phyloP scores from a whole-genome alignment of 2,329 filamentous ascomycete species.

The Scedosporium boydii region DNA sequence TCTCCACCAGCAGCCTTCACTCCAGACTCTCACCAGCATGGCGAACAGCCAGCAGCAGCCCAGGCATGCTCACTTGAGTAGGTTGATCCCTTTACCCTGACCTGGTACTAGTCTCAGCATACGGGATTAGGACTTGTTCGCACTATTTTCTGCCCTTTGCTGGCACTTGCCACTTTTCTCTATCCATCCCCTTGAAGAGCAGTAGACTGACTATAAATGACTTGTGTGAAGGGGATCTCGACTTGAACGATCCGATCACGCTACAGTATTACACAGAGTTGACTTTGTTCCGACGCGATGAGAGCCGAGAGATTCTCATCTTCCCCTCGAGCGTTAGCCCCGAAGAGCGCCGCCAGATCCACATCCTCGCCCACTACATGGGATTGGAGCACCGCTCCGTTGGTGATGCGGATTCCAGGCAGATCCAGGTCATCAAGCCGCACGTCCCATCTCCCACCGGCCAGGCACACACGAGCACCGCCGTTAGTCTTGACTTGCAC shows the following conservation, averaged over 20 bases:
- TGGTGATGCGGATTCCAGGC: slow-evolving; percentile 75
- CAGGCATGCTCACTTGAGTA: slow-evolving; percentile 35
- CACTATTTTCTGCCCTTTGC: not conserved
- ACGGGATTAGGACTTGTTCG: not conserved
- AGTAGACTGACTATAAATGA: not conserved
- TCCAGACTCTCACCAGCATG: slow-evolving; percentile 64
- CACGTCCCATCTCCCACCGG: slow-evolving; percentile 42
- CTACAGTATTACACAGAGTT: slow-evolving; percentile 86
- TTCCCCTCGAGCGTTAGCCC: slow-evolving; percentile 77
- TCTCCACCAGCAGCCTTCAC: slow-evolving; percentile 76
- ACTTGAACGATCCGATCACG: slow-evolving; percentile 84
- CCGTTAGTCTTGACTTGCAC: slow-evolving; percentile 64
- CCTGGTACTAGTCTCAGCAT: not conserved
- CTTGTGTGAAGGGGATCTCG: slow-evolving; percentile 49
- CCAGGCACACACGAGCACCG: slow-evolving; percentile 47
- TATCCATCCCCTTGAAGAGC: not conserved
- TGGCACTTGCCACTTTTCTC: not conserved
- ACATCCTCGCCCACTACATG: slow-evolving; percentile 93
- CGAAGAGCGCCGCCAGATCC: slow-evolving; percentile 78
- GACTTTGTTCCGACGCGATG: slow-evolving; percentile 77
- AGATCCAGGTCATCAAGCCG: slow-evolving; percentile 79
- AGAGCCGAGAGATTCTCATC: slow-evolving; percentile 66
- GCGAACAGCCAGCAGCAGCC: slow-evolving; percentile 51
- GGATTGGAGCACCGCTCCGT: slow-evolving; percentile 84
- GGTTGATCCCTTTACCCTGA: slow-evolving; percentile 14